Evolutionary conservation across 106 monocot genomes (phyloP), one percentile per base, ranked within the genome.

Genomic region (Vanilla planifolia): DNA sequence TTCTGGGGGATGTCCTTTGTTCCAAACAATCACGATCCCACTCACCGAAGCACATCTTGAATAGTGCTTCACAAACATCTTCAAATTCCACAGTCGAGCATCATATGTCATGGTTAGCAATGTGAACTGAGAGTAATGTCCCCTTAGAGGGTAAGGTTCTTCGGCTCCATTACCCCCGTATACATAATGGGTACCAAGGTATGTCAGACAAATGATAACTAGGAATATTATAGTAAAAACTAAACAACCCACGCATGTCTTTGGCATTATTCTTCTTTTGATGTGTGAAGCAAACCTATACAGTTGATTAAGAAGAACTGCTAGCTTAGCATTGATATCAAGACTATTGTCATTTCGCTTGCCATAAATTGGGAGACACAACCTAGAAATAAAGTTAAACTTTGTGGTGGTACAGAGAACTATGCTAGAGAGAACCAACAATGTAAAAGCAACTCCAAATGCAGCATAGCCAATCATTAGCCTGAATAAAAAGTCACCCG

Each of bases 21-120:
- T 89, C 85, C 89, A 94, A 2, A 89, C 85, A 28, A 94, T 80
- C 19, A 94, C 82, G 43, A 94, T 89, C 55, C 89, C 89, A 50
- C 65, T 39, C 20, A 94, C 89, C 0, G 93, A 93, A 40, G 94
- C 56, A 59, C 94, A 94, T 40, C 73, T 77, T 3, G 94, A 94
- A 43, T 94, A 94, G 62, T 89, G 89, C 55, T 86, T 86, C 44
- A 89, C 70, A 64, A 70, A 89, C 79, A 77, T 85, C 65, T 89
- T 85, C 58, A 94, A 69, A 41, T 89, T 89, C 85, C 80, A 82
- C 13, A 86, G 33, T 17, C 86, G 45, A 5, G 85, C 81, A 55
- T 89, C 89, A 41, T 83, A 83, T 17, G 82, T 83, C 94, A 94
- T 83, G 14, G 94, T 89, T 36, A 89, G 39, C 48, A 89, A 43